These are phyloP conservation scores for Suillus discolor DNA, from an alignment of 768 basidiomycete species.

Conservation along the genomic window DNA sequence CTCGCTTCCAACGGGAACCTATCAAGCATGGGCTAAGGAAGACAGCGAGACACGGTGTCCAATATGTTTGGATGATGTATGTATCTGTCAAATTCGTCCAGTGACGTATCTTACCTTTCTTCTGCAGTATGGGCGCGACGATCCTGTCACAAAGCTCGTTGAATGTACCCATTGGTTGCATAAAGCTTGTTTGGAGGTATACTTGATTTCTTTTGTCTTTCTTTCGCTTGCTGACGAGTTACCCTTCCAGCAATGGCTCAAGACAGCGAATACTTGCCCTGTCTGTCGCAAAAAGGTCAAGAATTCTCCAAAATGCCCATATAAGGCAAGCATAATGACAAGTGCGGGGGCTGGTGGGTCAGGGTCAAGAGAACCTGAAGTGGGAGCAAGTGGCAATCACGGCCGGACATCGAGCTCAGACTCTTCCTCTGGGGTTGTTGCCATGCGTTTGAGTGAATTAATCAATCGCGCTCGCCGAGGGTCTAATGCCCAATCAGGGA, in stretches of 20 bases:
- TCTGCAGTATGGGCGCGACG: constrained; percentile 61
- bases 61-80: constrained; percentile 82
- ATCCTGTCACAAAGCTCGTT: constrained; percentile 63
- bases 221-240: background rate
- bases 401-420: background rate
- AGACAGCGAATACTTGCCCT: constrained; percentile 74
- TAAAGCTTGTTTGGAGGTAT: constrained; percentile 72
- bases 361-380: constrained; percentile 1
- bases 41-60: constrained; percentile 78
- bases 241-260: constrained; percentile 72
- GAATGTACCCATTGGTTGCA: constrained; percentile 85
- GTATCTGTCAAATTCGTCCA: constrained; percentile 28
- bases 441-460: background rate
- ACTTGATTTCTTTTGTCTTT: constrained; percentile 19
- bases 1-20: constrained; percentile 58
- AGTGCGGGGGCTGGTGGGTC: background rate
- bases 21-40: constrained; percentile 66
- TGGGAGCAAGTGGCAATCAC: constrained; percentile 1
- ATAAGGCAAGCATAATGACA: constrained; percentile 1
- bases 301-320: constrained; percentile 6
- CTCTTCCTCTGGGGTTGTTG: constrained; percentile 1
- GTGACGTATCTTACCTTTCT: constrained; percentile 10
- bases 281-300: constrained; percentile 72
- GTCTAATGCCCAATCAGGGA: background rate
- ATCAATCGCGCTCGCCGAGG: constrained; percentile 3